These are phyloP conservation scores for Sporisorium graminicola DNA, from an alignment of 1,284 basidiomycete genomes.

Conservation along the genomic window DNA sequence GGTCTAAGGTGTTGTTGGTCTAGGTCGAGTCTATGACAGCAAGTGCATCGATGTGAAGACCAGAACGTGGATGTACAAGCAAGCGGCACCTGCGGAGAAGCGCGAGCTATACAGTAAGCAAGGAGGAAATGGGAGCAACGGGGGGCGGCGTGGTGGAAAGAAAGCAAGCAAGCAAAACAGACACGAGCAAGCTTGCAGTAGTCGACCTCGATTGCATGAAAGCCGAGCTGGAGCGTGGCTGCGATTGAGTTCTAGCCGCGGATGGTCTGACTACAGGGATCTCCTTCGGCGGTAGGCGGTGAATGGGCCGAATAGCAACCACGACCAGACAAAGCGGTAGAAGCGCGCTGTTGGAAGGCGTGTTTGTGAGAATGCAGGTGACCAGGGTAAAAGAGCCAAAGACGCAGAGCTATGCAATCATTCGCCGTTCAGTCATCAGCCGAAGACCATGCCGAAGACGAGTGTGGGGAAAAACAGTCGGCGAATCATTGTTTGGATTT, in stretches of 20 bases:
- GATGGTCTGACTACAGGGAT: too few species aligned
- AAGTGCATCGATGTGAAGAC: not conserved
- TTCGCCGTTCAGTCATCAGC: too few species aligned
- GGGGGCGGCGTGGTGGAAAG: not conserved
- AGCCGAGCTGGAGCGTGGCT: not conserved
- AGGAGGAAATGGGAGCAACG: not conserved
- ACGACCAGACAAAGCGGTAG: not conserved
- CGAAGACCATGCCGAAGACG: not conserved
- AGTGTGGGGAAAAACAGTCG: constrained; percentile 1
- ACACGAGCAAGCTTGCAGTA: not conserved
- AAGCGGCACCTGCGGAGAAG: not conserved
- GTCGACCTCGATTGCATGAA: not conserved
- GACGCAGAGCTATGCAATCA: constrained; percentile 10
- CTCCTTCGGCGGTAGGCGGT: constrained; percentile 6
- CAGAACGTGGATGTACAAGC: not conserved
- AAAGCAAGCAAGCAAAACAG: not conserved
- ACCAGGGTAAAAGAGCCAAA: too few species aligned
- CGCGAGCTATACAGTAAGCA: not conserved
- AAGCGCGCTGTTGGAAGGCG: not conserved
- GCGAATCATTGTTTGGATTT: too few species aligned
- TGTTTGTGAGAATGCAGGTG: too few species aligned
- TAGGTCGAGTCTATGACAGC: not conserved
- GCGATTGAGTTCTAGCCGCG: not conserved
- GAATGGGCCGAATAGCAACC: constrained; percentile 11
- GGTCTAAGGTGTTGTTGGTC: not conserved